These are phyloP conservation scores for Aegilops umbellulata DNA, from an alignment of 176 grass and related monocot genomes.

Conservation along the genomic window DNA sequence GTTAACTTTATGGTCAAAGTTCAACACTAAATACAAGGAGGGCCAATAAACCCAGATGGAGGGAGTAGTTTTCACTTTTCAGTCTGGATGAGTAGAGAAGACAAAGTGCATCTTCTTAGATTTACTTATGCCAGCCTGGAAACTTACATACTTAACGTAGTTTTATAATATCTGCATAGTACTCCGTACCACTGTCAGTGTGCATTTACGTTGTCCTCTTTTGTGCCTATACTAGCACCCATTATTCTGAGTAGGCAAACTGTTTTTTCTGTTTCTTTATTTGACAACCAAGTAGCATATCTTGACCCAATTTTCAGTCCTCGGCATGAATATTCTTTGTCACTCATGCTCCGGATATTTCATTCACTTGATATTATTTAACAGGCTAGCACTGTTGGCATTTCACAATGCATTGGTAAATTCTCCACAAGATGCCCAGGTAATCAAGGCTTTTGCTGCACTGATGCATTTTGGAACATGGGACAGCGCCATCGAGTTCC, in stretches of 20 bases:
- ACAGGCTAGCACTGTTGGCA: conserved; percentile 69
- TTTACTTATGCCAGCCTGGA: not conserved
- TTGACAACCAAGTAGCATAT: not conserved
- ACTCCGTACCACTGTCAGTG: not conserved
- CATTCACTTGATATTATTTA: conserved; percentile 16
- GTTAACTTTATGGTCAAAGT: too few species aligned
- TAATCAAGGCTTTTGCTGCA: conserved; percentile 67
- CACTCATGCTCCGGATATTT: conserved; percentile 13
- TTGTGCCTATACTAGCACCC: not conserved
- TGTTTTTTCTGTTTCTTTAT: conserved; percentile 15
- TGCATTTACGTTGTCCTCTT: conserved; percentile 1
- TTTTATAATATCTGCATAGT: not conserved
- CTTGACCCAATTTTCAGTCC: not conserved
- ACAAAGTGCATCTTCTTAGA: not conserved
- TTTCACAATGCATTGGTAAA: conserved; percentile 77
- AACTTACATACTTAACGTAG: not conserved
- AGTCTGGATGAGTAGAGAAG: not conserved
- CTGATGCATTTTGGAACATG: conserved; percentile 69
- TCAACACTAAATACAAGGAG: too few species aligned
- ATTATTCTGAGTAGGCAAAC: conserved; percentile 23
- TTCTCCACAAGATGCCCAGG: conserved; percentile 64
- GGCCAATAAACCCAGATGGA: too few species aligned
- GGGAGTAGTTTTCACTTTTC: not conserved
- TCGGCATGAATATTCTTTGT: not conserved
- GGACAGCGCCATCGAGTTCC: conserved; percentile 39